phyloP scores from a whole-genome alignment of 2,329 filamentous ascomycete species.

The Colletotrichum higginsianum region DNA sequence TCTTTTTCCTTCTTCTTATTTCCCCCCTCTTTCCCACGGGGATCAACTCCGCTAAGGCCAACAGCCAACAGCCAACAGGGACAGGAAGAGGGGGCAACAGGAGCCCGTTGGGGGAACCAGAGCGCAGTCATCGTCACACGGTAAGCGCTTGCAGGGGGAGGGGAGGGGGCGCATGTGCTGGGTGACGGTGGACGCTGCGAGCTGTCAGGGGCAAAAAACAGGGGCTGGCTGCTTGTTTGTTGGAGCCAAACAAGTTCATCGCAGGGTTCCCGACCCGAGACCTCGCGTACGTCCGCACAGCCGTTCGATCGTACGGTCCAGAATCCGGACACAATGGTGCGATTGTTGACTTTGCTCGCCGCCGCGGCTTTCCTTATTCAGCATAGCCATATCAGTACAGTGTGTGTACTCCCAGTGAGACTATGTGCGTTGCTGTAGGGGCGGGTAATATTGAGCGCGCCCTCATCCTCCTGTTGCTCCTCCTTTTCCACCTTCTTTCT shows the following conservation, averaged over 20 bases:
- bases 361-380: slow-evolving; percentile 7
- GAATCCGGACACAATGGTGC: neutral
- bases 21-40: neutral
- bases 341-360: slow-evolving; percentile 6
- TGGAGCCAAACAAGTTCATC: slow-evolving; percentile 22
- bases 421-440: slow-evolving; percentile 2
- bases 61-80: neutral
- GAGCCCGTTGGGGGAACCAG: neutral
- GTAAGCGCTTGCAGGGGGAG: slow-evolving; percentile 11
- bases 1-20: no score
- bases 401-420: neutral
- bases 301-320: slow-evolving; percentile 10
- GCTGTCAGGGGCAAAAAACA: slow-evolving; percentile 22
- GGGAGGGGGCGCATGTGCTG: neutral
- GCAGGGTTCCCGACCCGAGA: neutral
- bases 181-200: slow-evolving; percentile 12
- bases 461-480: no score
- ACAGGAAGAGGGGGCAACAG: neutral
- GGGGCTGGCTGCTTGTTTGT: slow-evolving; percentile 35
- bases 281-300: slow-evolving; percentile 15
- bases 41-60: neutral
- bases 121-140: neutral
- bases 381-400: neutral
- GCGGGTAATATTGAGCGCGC: neutral
- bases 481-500: no score